Conservation (phyloP, 345 rosid genomes). For the Salix purpurea region DNA sequence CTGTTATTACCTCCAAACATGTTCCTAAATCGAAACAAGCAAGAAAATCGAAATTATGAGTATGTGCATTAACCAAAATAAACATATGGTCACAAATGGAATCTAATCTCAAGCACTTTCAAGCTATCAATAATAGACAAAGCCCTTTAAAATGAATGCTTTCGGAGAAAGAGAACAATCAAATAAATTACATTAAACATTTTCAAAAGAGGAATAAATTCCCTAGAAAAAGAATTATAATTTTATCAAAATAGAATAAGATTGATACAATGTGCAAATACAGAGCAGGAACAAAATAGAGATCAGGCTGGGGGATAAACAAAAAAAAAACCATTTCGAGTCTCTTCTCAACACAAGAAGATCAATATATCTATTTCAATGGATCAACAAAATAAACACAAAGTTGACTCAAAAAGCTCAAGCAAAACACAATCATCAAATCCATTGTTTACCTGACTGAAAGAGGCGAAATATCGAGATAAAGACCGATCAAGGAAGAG, state of each 20-base stretch:
- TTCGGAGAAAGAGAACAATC: not conserved
- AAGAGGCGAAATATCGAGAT: not conserved
- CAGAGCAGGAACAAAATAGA: no score
- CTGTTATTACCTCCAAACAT: conserved; percentile 66
- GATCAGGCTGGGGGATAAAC: no score
- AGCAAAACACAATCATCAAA: no score
- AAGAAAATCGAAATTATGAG: not conserved
- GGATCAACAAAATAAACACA: no score
- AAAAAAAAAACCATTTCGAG: not conserved
- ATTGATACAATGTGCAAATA: no score
- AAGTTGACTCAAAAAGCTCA: no score
- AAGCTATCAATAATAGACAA: not conserved
- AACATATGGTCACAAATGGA: not conserved
- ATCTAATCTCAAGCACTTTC: not conserved
- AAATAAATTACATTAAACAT: not conserved
- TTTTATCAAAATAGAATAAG: no score
- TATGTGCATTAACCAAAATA: not conserved
- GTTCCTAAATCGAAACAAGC: conserved; percentile 24
- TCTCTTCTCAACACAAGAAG: not conserved
- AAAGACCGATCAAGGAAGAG: not conserved
- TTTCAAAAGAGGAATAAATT: not conserved
- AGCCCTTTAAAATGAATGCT: not conserved
- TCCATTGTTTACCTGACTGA: not conserved
- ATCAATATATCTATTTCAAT: not conserved
- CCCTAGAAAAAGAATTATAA: not conserved